Base-by-base conservation (phyloP, 1,284 basidiomycete genomes). In the Tylopilus sp. region DNA sequence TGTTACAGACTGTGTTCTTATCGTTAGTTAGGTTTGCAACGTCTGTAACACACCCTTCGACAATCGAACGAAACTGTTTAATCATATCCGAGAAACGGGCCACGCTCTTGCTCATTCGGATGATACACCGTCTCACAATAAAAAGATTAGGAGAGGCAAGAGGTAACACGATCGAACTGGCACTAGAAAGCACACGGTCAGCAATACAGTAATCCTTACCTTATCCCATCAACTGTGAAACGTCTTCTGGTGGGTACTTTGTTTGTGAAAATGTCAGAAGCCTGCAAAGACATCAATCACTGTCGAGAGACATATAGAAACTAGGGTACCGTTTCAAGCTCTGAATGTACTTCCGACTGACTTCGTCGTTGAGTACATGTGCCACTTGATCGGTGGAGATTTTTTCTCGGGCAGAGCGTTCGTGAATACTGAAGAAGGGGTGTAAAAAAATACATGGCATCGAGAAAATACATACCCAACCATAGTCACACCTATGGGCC, bases 401-500 rank as follows among this genome's bases (percentile, higher is more conserved):
- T 73, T 97, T 98, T 68, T 98, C 94, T 59, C 95, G 84, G 0
- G 94, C 95, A 2, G 92, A 95, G 64, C 97, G 88, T 70, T 97
- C 96, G 71, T 99, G 97, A 55, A 99, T 98, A 73, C 96, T 92
- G 55, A 30, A 45, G 44, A 34, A 12, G 21, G 18, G 4, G 33
- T 35, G n/a, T 39, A 26, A 13, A 3, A n/a, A 36, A 41, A 35
- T 12, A 31, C 25, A 19, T 36, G 21, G 26, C 6, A 15, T 41
- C 19, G 34, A 44, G 15, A 38, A 41, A 44, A 4, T 23, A 76
- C 85, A 31, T 66, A 92, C 92, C 91, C 93, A 73, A 97, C 96
- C 89, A 96, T 96, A 51, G 97, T 99, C 6, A 99, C 97, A 47
- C 97, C 97, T 63, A 99, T 98, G 0, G 97, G 97, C 97, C 97